phyloP scores from a whole-genome alignment of 768 basidiomycete genomes.

The Russula earlei region DNA sequence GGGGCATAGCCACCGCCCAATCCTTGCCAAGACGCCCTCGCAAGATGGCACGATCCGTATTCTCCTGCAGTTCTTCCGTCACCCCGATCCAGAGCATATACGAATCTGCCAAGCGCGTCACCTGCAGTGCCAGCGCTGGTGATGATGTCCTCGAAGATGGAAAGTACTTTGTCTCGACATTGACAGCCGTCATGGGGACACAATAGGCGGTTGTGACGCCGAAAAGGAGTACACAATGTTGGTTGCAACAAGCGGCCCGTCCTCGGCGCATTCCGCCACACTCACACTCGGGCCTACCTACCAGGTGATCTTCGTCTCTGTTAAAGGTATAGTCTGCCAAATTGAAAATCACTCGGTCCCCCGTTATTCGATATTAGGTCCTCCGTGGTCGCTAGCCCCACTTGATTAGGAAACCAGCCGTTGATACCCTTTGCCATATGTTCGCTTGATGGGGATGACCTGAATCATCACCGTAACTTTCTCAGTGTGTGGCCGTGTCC shows the following conservation, averaged over 20 bases:
- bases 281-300: background rate
- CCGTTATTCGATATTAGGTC: background rate
- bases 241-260: slow-evolving; percentile 1
- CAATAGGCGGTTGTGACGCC: background rate
- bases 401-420: background rate
- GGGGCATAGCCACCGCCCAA: slow-evolving; percentile 81
- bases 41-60: slow-evolving; percentile 30
- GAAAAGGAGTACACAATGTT: background rate
- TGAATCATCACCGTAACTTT: background rate
- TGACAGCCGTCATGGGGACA: slow-evolving; percentile 24
- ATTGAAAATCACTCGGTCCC: background rate
- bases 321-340: too few relatives aligned
- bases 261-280: background rate
- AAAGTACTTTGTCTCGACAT: slow-evolving; percentile 41
- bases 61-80: slow-evolving; percentile 37
- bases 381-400: background rate
- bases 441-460: background rate
- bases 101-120: slow-evolving; percentile 57
- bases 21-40: slow-evolving; percentile 57
- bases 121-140: slow-evolving; percentile 54
- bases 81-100: slow-evolving; percentile 79
- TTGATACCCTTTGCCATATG: background rate
- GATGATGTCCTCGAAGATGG: slow-evolving; percentile 39
- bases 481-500: background rate
- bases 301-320: background rate